Evolutionary conservation across 306 rosid species (phyloP), one percentile per base, ranked within the genome.

Genomic region (Cicer judaicum): DNA sequence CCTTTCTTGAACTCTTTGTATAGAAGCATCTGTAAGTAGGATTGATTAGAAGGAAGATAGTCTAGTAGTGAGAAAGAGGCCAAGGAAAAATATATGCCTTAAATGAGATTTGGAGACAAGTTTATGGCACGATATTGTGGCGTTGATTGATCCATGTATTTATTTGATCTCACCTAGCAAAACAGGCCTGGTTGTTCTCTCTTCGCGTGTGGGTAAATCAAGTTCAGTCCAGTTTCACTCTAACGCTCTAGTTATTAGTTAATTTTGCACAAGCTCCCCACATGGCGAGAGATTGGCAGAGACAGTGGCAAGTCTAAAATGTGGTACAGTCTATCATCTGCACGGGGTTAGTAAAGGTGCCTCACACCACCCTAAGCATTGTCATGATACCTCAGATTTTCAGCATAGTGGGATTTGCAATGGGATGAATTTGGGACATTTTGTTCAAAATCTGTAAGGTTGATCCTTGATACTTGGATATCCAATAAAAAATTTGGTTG

Each of bases 371-470:
- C 49, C 11, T 7, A 43, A 64, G 52, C 43, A 12, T 50, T 40
- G 52, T 38, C 38, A 8, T 18, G 13, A 34, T 50, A 43, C 67
- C 79, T 24, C 54, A 39, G 12, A 19, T 34, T 38, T 6, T 48
- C 11, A 8, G 48, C 48, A 44, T 44, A 70, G 55, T 55, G 65
- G 43, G 4, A 11, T 71, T 71, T 70, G 40, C 46, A 54, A 16
- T 16, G 64, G 43, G 64, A 40, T 70, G 52, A 50, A 18, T 38
- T 52, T 15, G 39, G 10, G 54, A 48, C 54, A 48, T 12, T 21
- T 21, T 21, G 29, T 1, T 21, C 24, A n/a, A n/a, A n/a, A n/a
- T n/a, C n/a, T n/a, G n/a, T n/a, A n/a, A n/a, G n/a, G n/a, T n/a
- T n/a, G n/a, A n/a, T n/a, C n/a, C n/a, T n/a, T n/a, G n/a, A n/a